Evolutionary conservation across 768 basidiomycete species (phyloP).

Genomic region (Plicaturopsis crispa): DNA sequence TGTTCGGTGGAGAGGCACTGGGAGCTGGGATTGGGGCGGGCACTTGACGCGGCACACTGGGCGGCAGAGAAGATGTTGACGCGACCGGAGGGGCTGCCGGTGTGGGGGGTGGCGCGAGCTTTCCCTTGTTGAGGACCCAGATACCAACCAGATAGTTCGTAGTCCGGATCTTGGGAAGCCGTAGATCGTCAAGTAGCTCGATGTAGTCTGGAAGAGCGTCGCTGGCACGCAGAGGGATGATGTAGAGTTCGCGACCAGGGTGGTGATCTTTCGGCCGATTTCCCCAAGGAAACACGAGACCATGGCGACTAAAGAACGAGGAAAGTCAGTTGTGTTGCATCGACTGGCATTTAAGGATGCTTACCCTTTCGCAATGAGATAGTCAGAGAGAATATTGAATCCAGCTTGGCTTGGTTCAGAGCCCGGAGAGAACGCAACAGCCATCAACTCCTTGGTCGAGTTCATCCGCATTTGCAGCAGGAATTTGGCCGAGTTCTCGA

Average conservation of each 20-base stretch:
- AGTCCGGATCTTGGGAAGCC: conserved; percentile 56
- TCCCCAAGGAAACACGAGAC: conserved; percentile 84
- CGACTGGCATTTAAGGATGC: conserved; percentile 15
- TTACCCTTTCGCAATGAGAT: conserved; percentile 67
- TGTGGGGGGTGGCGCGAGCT: conserved; percentile 43
- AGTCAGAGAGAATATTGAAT: conserved; percentile 59
- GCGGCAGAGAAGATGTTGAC: conserved; percentile 11
- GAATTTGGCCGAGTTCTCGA: conserved; percentile 70
- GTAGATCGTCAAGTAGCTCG: conserved; percentile 72
- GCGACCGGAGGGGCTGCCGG: conserved; percentile 9
- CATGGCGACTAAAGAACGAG: conserved; percentile 58
- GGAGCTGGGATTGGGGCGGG: conserved; percentile 8
- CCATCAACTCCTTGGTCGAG: conserved; percentile 69
- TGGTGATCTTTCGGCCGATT: conserved; percentile 60
- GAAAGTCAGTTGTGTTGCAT: not conserved
- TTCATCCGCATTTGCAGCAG: conserved; percentile 74
- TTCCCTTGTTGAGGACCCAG: conserved; percentile 82
- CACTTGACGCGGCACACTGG: conserved; percentile 14
- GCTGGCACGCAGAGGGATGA: conserved; percentile 64
- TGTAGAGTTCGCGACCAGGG: conserved; percentile 82
- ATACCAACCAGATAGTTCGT: conserved; percentile 70
- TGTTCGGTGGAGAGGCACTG: conserved; percentile 14
- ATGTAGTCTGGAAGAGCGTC: conserved; percentile 78
- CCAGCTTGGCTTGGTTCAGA: conserved; percentile 33
- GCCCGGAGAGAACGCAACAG: conserved; percentile 62